phyloP scores from a whole-genome alignment of 305 asterid genomes.

The Andrographis paniculata region DNA sequence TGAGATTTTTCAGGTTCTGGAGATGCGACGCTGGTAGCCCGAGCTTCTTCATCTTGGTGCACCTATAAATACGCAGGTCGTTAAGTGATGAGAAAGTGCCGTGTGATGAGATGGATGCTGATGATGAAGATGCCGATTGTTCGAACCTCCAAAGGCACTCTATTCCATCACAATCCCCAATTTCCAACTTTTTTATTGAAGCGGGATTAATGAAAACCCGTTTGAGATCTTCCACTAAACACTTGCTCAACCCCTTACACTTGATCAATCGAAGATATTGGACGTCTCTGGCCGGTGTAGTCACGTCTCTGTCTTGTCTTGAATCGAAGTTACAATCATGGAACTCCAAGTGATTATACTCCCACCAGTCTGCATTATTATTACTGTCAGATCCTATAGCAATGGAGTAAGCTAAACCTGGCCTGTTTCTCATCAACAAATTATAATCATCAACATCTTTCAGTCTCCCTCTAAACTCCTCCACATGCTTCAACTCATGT shows the following conservation, averaged over 20 bases:
- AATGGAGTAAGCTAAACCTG: neutral
- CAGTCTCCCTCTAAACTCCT: neutral
- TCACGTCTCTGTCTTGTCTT: too few relatives aligned
- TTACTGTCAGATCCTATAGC: too few relatives aligned
- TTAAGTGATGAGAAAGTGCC: too few relatives aligned
- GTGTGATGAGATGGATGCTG: neutral
- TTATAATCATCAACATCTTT: neutral
- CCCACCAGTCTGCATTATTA: too few relatives aligned
- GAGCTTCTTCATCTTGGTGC: too few relatives aligned
- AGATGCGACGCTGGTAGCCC: too few relatives aligned
- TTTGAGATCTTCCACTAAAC: neutral
- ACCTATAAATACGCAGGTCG: too few relatives aligned
- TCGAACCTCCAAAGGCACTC: neutral
- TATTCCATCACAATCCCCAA: neutral
- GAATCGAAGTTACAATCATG: too few relatives aligned
- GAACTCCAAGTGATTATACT: too few relatives aligned
- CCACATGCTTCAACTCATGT: slow-evolving; percentile 6
- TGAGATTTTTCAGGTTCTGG: too few relatives aligned
- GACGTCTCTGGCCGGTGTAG: too few relatives aligned
- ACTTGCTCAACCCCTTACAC: neutral
- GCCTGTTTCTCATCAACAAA: neutral
- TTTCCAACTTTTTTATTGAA: neutral
- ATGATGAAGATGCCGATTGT: neutral
- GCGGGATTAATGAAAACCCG: neutral
- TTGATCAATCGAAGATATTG: too few relatives aligned